Evolutionary conservation across 352 stramenopile genomes (phyloP).

Genomic region (Blastocystis sp.): DNA sequence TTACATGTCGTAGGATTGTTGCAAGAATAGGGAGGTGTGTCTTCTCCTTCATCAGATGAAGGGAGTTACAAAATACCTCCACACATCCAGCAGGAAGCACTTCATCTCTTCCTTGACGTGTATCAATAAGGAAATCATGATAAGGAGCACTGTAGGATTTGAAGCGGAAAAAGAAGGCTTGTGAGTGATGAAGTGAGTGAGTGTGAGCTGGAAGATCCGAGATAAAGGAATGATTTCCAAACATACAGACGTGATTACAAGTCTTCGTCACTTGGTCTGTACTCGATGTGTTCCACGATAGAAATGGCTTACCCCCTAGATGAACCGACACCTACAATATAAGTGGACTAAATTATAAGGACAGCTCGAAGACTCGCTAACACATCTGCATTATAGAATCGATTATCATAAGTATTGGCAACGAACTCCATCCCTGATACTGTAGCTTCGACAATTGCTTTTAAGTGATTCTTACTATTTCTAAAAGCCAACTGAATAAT

Average conservation of each 20-base stretch:
- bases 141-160: constrained; percentile 35
- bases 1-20: neutral
- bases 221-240: neutral
- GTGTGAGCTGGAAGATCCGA: neutral
- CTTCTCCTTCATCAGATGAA: constrained; percentile 17
- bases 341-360: neutral
- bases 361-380: neutral
- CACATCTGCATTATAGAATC: neutral
- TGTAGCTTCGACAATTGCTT: neutral
- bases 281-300: constrained; percentile 3
- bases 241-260: constrained; percentile 60
- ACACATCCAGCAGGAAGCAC: constrained; percentile 33
- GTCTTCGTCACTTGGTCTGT: too few species aligned
- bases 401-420: constrained; percentile 33
- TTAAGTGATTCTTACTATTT: constrained; percentile 32
- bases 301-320: neutral
- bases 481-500: neutral
- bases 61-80: constrained; percentile 27
- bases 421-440: constrained; percentile 3
- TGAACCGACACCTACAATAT: constrained; percentile 3
- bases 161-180: constrained; percentile 15
- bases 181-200: neutral
- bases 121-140: constrained; percentile 26
- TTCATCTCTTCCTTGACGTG: neutral
- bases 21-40: neutral